These are phyloP conservation scores for Trichoderma sp. DNA, from an alignment of 2,329 filamentous ascomycete species.

Conservation along the genomic window DNA sequence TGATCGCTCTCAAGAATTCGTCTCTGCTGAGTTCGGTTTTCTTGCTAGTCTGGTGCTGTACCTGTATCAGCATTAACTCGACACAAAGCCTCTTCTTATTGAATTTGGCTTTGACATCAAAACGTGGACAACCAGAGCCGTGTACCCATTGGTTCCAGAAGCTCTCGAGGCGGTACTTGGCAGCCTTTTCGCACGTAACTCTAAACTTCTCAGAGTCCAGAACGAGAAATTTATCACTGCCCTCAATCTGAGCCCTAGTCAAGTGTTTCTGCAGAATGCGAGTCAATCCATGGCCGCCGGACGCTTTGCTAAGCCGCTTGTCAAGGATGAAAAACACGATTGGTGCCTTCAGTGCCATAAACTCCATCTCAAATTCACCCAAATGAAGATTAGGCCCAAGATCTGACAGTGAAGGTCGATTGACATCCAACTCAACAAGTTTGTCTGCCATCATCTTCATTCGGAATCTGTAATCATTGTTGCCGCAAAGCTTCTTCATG, in stretches of 20 bases:
- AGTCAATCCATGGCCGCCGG: slow-evolving; percentile 74
- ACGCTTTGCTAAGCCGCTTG: slow-evolving; percentile 83
- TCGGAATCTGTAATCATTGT: slow-evolving; percentile 90
- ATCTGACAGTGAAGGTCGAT: slow-evolving; percentile 77
- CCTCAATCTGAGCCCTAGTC: slow-evolving; percentile 72
- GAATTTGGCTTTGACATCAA: slow-evolving; percentile 83
- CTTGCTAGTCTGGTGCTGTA: slow-evolving; percentile 50
- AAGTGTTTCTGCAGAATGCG: slow-evolving; percentile 85
- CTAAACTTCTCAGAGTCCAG: slow-evolving; percentile 75
- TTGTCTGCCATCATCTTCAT: slow-evolving; percentile 82
- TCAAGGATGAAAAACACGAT: slow-evolving; percentile 93
- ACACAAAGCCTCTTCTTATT: slow-evolving; percentile 98
- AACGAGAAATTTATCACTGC: slow-evolving; percentile 63
- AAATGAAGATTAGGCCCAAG: slow-evolving; percentile 76
- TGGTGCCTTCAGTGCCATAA: slow-evolving; percentile 86
- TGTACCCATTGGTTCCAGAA: slow-evolving; percentile 96
- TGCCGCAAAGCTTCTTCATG: slow-evolving; percentile 85
- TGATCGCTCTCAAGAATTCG: slow-evolving; percentile 80
- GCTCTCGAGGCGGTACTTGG: slow-evolving; percentile 78
- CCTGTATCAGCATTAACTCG: slow-evolving; percentile 84
- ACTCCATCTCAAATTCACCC: slow-evolving; percentile 82
- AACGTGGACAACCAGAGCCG: slow-evolving; percentile 82
- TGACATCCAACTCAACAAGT: slow-evolving; percentile 76
- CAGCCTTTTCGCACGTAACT: slow-evolving; percentile 81
- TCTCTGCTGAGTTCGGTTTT: slow-evolving; percentile 60